phyloP scores from a whole-genome alignment of 2,329 filamentous ascomycete species.

The Colletotrichum eleusines region DNA sequence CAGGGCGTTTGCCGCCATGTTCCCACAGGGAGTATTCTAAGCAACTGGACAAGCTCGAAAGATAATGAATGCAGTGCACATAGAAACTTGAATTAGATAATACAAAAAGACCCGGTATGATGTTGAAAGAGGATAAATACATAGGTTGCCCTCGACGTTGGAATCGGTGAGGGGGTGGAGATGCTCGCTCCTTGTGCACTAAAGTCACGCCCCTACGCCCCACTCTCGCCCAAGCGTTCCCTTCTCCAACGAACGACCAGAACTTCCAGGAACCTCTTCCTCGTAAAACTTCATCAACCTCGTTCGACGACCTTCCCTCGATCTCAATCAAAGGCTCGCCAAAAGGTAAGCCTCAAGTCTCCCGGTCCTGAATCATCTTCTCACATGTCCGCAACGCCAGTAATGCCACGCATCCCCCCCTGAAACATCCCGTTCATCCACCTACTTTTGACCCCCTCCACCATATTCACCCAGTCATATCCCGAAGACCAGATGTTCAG shows the following conservation, averaged over 20 bases:
- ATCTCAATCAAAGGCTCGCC: neutral
- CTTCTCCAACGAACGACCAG: neutral
- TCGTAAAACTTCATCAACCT: slow-evolving; percentile 2
- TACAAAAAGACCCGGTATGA: neutral
- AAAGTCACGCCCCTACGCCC: neutral
- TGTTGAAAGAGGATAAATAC: neutral
- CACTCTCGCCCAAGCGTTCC: neutral
- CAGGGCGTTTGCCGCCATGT: slow-evolving; percentile 38
- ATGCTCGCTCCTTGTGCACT: neutral
- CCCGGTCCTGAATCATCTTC: neutral
- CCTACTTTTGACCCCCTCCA: neutral
- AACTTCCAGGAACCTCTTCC: neutral
- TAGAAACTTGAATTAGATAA: neutral
- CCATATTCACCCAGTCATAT: neutral
- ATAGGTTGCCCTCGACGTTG: neutral
- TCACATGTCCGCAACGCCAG: neutral
- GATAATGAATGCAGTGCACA: too few species aligned
- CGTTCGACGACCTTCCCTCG: neutral
- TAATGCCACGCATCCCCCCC: neutral
- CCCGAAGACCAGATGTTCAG: slow-evolving; percentile 33
- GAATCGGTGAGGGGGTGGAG: neutral
- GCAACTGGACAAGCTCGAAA: too few species aligned
- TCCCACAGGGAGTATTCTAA: neutral
- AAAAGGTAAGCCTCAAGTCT: neutral
- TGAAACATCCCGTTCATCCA: neutral